Base-by-base conservation (phyloP, 306 rosid species). In the Gastrolobium bilobum region DNA sequence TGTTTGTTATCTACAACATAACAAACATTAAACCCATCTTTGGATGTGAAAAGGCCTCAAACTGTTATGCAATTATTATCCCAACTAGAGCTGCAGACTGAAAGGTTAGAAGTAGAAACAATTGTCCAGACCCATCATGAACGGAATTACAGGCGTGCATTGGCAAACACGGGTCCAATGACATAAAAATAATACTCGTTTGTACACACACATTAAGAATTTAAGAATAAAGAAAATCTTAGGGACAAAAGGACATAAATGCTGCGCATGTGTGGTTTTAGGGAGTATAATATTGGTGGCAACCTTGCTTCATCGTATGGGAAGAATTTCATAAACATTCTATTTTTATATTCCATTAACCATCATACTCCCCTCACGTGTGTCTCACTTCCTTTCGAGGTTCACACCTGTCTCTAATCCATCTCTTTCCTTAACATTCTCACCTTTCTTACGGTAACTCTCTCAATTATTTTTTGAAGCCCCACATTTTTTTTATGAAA, bases 121-220 rank as follows among this genome's bases (percentile, higher is more conserved):
- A 74, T 8, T 68, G 46, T 29, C 60, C 63, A 73, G 48, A 71
- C 81, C 46, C 79, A 78, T 46, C 48, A 76, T 60, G 80, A 68
- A 52, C 74, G 78, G 54, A 77, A 76, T 37, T 73, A 31, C 89
- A 89, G 83, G 93, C 93, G 89, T 87, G 93, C 93, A 47, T 75
- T 75, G 64, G 75, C 60, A 68, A 79, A 75, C 86, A 72, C 73
- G 59, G 47, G 44, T 46, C 60, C 33, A 60, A 33, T 54, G 13
- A 64, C 8, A 80, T 47, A 51, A 70, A 77, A 26, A 34, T 35
- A 69, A 81, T 43, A 33, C 31, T 61, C 47, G 3, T 29, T 7
- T 66, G 2, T 64, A 10, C 2, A 35, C 59, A 39, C 54, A 29
- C 59, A 54, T 13, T 9, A 30, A 47, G 35, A 68, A 56, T 46